These are phyloP conservation scores for Codiaeum variegatum DNA, from an alignment of 441 rosid species.

Conservation along the genomic window DNA sequence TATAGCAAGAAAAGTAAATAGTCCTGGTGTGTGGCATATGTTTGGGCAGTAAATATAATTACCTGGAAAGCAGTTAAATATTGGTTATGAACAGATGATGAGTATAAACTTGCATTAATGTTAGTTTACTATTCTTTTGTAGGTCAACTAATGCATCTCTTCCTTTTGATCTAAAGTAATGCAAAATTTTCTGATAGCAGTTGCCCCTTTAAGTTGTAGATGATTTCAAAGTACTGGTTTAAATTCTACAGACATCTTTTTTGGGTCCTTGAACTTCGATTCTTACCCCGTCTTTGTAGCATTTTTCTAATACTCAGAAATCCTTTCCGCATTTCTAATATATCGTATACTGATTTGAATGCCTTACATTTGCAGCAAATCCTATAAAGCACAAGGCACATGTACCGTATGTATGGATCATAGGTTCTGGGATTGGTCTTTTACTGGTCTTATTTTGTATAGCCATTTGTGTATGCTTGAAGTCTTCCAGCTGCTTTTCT, in stretches of 20 bases:
- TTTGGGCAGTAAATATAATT: not conserved
- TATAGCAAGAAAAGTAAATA: not conserved
- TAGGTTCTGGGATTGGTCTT: constrained; percentile 69
- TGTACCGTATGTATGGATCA: constrained; percentile 76
- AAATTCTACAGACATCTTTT: not conserved
- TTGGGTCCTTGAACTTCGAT: not conserved
- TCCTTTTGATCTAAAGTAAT: not conserved
- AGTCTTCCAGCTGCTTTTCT: constrained; percentile 52
- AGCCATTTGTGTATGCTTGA: constrained; percentile 49
- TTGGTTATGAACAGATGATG: not conserved
- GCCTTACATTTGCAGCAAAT: constrained; percentile 44
- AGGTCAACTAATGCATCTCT: not conserved
- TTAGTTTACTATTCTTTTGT: not conserved
- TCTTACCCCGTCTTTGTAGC: not conserved
- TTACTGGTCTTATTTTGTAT: constrained; percentile 47
- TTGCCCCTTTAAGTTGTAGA: not conserved
- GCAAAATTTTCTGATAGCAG: not conserved
- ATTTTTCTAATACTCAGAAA: not conserved
- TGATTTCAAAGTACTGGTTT: constrained; percentile 1
- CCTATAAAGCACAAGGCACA: constrained; percentile 45
- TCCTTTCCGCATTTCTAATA: not conserved
- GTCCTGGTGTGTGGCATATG: not conserved
- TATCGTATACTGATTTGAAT: constrained; percentile 15
- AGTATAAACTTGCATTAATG: not conserved
- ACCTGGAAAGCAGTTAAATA: not conserved